phyloP scores from a whole-genome alignment of 148 eudicot species.

The Chenopodium quinoa region DNA sequence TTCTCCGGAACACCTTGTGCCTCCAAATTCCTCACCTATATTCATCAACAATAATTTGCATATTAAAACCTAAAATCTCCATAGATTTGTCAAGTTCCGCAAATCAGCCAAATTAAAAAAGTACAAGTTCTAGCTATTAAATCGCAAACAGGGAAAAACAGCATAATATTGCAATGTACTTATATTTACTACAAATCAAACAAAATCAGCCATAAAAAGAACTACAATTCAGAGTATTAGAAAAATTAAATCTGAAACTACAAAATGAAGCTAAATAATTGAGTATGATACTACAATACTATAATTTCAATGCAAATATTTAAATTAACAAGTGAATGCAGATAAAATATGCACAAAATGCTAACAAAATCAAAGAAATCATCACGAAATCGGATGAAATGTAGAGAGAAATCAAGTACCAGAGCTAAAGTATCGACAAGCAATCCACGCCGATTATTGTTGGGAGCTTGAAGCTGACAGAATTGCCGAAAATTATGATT shows the following conservation, averaged over 20 bases:
- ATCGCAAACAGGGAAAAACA: not conserved
- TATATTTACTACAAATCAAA: no score
- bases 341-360: not conserved
- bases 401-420: conserved; percentile 28
- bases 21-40: conserved; percentile 71
- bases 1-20: conserved; percentile 72
- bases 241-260: not conserved
- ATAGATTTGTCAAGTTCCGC: not conserved
- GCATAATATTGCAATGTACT: not conserved
- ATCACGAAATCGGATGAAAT: not conserved
- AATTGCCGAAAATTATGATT: conserved; percentile 34
- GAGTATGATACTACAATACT: not conserved
- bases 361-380: not conserved
- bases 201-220: not conserved
- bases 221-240: no score
- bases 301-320: not conserved
- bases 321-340: not conserved
- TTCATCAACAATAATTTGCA: not conserved
- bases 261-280: not conserved
- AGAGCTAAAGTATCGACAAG: conserved; percentile 74
- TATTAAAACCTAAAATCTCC: not conserved
- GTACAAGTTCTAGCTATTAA: not conserved
- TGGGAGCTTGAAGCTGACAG: conserved; percentile 50
- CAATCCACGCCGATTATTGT: conserved; percentile 52
- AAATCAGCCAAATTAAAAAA: not conserved